Base-by-base conservation (phyloP, 345 rosid species). In the Geranium rotundifolium region DNA sequence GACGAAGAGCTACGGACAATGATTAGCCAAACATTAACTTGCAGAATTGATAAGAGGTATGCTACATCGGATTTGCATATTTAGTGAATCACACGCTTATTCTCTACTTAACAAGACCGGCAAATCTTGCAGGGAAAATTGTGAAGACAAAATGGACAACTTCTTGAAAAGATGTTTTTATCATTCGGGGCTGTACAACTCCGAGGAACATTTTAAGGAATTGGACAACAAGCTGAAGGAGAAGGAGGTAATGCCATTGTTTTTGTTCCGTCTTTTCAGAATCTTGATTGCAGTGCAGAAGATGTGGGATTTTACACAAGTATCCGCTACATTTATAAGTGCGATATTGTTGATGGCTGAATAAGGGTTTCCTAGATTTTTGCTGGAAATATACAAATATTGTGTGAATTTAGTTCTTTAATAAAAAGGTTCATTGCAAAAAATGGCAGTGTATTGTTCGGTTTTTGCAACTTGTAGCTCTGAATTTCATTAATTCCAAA, bases 111-210 rank as follows among this genome's bases (percentile, higher is more conserved):
- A 18, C 60, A 60, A 46, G 17, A 8, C 15, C 34, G 9, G 59
- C n/a, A 63, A 3, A 61, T 57, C 63, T 50, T 71, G 37, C 67
- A 92, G 95, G 82, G 95, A 80, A 76, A 84, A 89, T 66, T 92
- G 98, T 77, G 84, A 64, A 61, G 93, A 79, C 58, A 89, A 92
- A 61, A 89, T 87, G 96, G 82, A 81, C 41, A 77, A 79, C 72
- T 92, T 92, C 84, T 76, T 91, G 57, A 76, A 75, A 37, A 87
- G 88, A 79, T 89, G 96, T 66, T 91, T 84, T 75, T 89, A 91
- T 74, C 86, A 87, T 68, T 80, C 89, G 0, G 96, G 98, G 56
- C 89, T 80, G 77, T 91, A 87, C 76, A 69, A 74, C 72, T 85
- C 87, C 0, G 92, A 82, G 83, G 89, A 84, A 59, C 78, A 85